Conservation (phyloP, 2,329 filamentous ascomycete genomes). For the Scedosporium apiospermum region DNA sequence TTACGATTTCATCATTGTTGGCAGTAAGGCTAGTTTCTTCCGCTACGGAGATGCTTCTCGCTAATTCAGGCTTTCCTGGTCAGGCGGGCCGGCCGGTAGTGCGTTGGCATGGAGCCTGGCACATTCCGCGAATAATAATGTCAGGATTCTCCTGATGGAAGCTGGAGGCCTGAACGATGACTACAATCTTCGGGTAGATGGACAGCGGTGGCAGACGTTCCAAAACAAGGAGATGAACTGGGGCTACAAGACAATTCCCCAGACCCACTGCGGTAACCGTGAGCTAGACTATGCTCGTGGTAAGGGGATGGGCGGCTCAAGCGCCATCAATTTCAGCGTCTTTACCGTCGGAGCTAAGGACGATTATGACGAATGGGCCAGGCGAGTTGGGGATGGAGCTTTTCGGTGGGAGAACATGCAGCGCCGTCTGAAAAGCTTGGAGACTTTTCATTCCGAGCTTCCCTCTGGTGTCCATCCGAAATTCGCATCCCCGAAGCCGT, state of each 20-base stretch:
- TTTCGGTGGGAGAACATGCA: constrained; percentile 47
- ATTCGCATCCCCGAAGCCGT: background rate
- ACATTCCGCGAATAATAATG: constrained; percentile 28
- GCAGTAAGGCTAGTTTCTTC: constrained; percentile 15
- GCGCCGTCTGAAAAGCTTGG: constrained; percentile 39
- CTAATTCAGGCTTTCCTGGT: background rate
- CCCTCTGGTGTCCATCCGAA: constrained; percentile 17
- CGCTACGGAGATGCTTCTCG: background rate
- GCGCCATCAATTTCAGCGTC: constrained; percentile 44
- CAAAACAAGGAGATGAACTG: constrained; percentile 39
- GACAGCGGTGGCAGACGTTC: constrained; percentile 46
- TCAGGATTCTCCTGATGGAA: constrained; percentile 50
- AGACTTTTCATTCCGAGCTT: constrained; percentile 38
- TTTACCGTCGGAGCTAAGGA: constrained; percentile 45
- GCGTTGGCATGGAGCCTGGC: constrained; percentile 44
- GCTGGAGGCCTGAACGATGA: constrained; percentile 44
- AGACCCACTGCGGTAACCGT: constrained; percentile 31
- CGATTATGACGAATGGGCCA: constrained; percentile 55
- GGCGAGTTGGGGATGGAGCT: constrained; percentile 40
- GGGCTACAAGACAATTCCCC: constrained; percentile 39
- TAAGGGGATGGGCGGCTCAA: constrained; percentile 39
- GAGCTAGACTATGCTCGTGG: constrained; percentile 24
- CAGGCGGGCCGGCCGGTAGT: constrained; percentile 52
- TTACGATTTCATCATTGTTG: constrained; percentile 25
- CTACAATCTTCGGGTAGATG: constrained; percentile 34